Base-by-base conservation (phyloP, 345 rosid genomes). In the Heritiera littoralis region DNA sequence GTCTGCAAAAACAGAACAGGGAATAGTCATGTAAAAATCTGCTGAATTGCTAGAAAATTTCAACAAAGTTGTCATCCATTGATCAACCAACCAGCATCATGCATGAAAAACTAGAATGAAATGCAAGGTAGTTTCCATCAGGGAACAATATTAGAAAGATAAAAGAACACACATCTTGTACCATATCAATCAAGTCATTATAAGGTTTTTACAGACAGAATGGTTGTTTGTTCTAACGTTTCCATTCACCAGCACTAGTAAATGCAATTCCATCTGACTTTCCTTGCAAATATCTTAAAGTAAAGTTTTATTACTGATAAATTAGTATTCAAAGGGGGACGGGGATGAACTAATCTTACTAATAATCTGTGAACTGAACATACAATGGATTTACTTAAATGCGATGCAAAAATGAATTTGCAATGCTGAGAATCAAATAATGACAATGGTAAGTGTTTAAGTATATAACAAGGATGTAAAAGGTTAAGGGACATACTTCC, bases 401-500 rank as follows among this genome's bases (percentile, higher is more conserved):
- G 28, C 3, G 32, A n/a, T 9, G n/a, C 4, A 6, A 28, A 15
- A 70, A 70, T 8, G 35, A 45, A 46, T 1, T 35, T 12, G 2
- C 20, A 18, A 0, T 46, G 10, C 54, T 12, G 15, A 6, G 11
- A 1, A 60, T 60, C 38, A 41, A 52, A 52, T 52, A 6, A 52
- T 52, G 17, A 3, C 5, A 52, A 1, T 12, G 13, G 55, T 48
- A 11, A 11, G 54, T 13, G 45, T 9, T 41, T 10, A 68, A 43
- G 43, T 3, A 75, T 7, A 40, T n/a, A 32, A 56, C 18, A 20
- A 45, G n/a, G 14, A 15, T 6, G 7, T 4, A 18, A 30, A 28
- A n/a, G 46, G 58, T 2, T 60, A 13, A 4, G 59, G 55, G n/a
- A 85, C 94, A 77, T 80, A 92, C 94, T 92, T 76, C 97, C 97